Percentiles rank a stretch among this genome's conserved stretches.
These are phyloP conservation scores for Claviceps monticola DNA, from an alignment of 2,329 filamentous ascomycete genomes.

Conservation along the genomic window DNA sequence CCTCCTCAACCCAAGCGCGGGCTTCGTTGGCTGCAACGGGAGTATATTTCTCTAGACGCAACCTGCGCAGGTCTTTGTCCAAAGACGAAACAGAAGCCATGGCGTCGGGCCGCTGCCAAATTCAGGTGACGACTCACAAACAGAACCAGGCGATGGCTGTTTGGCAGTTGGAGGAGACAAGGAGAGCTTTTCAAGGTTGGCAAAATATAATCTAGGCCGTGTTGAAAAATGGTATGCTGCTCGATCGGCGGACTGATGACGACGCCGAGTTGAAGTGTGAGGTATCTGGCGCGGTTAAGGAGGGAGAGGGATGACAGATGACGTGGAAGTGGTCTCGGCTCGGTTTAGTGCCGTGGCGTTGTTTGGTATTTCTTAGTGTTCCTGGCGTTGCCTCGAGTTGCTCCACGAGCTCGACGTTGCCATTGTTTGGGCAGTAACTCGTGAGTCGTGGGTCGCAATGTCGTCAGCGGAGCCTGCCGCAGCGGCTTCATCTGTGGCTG, in stretches of 20 bases:
- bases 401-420: no score
- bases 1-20: constrained; percentile 71
- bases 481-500: no score
- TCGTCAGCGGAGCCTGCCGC: no score
- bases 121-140: neutral
- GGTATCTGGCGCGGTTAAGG: neutral
- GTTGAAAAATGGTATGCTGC: neutral
- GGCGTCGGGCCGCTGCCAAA: constrained; percentile 3
- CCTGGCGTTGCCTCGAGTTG: no score
- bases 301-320: no score
- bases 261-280: neutral
- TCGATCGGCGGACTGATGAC: neutral
- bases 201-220: neutral
- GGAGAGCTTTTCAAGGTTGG: neutral
- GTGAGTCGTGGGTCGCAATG: no score
- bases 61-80: constrained; percentile 86
- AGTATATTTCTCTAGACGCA: constrained; percentile 89
- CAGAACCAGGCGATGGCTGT: neutral
- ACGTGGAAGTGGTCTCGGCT: neutral
- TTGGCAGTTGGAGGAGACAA: neutral
- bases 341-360: neutral
- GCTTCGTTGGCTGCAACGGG: constrained; percentile 79
- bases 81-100: constrained; percentile 93
- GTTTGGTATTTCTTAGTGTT: no score
- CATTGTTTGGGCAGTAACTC: no score